phyloP scores from a whole-genome alignment of 1,284 basidiomycete genomes.

The Ceratobasidium sp. region DNA sequence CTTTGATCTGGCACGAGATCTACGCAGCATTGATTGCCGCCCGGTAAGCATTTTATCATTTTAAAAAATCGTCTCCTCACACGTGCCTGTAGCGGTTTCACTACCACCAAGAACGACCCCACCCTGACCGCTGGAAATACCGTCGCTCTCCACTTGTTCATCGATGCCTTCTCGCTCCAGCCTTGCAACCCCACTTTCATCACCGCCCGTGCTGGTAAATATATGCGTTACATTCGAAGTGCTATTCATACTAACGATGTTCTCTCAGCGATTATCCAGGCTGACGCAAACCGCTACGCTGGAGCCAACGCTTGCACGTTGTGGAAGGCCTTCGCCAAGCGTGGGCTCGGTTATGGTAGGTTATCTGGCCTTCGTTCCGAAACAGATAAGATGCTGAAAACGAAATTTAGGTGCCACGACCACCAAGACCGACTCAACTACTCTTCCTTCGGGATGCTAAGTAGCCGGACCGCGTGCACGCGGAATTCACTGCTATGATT shows the following conservation, averaged over 20 bases:
- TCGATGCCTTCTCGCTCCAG: conserved; percentile 34
- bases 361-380: not conserved
- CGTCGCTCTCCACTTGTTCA: conserved; percentile 32
- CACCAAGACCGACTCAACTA: not conserved
- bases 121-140: conserved; percentile 15
- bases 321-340: conserved; percentile 59
- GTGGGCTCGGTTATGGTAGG: conserved; percentile 52
- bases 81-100: conserved; percentile 28
- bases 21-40: conserved; percentile 34
- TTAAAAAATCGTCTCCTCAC: not conserved
- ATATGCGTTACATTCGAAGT: not conserved
- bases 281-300: conserved; percentile 57
- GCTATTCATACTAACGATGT: not conserved
- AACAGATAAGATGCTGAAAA: not conserved
- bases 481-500: no score
- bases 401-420: not conserved
- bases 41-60: not conserved
- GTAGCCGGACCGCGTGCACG: no score
- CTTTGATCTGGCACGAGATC: conserved; percentile 41
- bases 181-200: conserved; percentile 43
- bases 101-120: conserved; percentile 6
- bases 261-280: conserved; percentile 53
- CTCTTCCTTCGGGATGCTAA: not conserved
- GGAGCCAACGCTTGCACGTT: conserved; percentile 58
- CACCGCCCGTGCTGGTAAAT: conserved; percentile 32